These are phyloP conservation scores for Vigna trinervia DNA, from an alignment of 306 rosid genomes.

Conservation along the genomic window DNA sequence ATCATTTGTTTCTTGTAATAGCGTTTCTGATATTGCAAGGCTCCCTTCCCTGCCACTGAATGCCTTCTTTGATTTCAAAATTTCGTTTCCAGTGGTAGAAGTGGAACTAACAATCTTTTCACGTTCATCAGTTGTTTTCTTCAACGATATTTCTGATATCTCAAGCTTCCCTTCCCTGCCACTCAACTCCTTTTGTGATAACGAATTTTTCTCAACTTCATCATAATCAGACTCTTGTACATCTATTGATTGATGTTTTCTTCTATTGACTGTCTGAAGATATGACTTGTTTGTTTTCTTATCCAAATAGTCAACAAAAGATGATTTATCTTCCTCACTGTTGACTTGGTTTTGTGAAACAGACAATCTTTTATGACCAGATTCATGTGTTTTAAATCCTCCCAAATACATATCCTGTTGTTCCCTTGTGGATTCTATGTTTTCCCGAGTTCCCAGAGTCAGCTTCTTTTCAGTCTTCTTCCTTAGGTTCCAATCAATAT, in stretches of 20 bases:
- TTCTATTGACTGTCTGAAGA: constrained; percentile 53
- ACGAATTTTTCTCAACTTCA: constrained; percentile 48
- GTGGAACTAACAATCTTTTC: constrained; percentile 41
- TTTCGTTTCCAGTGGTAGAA: constrained; percentile 44
- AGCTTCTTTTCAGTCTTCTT: constrained; percentile 76
- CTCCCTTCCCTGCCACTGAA: constrained; percentile 51
- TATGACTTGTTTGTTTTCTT: constrained; percentile 51
- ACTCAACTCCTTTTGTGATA: constrained; percentile 38
- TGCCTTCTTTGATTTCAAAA: constrained; percentile 44
- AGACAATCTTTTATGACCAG: constrained; percentile 54
- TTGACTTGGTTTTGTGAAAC: constrained; percentile 55
- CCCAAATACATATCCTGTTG: constrained; percentile 51
- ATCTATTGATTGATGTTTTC: constrained; percentile 51
- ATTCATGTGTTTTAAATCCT: constrained; percentile 47
- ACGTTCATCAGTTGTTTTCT: constrained; percentile 51
- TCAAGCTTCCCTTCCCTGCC: constrained; percentile 55
- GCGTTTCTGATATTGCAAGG: constrained; percentile 49
- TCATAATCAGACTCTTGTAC: constrained; percentile 40
- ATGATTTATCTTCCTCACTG: constrained; percentile 54
- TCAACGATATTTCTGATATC: constrained; percentile 44
- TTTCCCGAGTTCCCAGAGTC: constrained; percentile 47
- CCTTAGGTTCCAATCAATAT: constrained; percentile 62
- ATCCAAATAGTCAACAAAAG: constrained; percentile 44
- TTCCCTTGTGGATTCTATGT: constrained; percentile 51
- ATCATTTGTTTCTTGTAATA: constrained; percentile 47